Base-by-base conservation (phyloP, 805 yeast species). In the Ogataea ramenticola region DNA sequence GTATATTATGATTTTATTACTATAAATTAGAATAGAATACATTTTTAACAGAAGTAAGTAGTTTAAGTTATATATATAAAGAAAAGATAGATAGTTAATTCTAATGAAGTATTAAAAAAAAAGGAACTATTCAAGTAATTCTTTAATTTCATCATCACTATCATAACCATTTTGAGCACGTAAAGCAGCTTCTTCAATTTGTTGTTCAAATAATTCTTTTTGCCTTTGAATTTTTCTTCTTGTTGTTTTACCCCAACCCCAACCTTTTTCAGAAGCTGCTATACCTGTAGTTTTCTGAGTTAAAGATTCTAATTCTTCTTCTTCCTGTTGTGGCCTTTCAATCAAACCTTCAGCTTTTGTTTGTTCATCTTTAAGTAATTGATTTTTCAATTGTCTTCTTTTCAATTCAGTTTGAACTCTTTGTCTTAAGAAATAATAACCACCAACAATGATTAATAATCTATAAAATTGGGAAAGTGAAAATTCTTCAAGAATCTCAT, bases 231-330 rank as follows among this genome's bases (percentile, higher is more conserved):
- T 77, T 46, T 69, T 70, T 50, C 69, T 68, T 67, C 90, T 75
- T 6, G 90, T 83, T 55, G 73, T 72, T 59, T 84, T 85, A 44
- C 93, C 93, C 88, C 89, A 84, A 26, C 93, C 91, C 68, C 84
- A 84, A 5, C 70, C 50, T 33, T 65, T 57, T 31, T 79, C 79
- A 40, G 68, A 61, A 27, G 66, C 71, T 31, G 59, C 54, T 26
- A 58, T 64, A 21, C 65, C 69, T 29, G 57, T 54, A 24, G 61
- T 66, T 14, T 66, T 66, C 35, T 64, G 17, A 32, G n/a, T n/a
- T n/a, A 8, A 41, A 27, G 16, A 17, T 21, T 46, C 50, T 5
- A 41, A 68, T 37, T 61, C 60, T 7, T 53, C 60, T 20, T 64
- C 65, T n/a, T 61, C 60, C 8, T 53, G 59, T 20, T 64, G 65